Base-by-base conservation (phyloP, 306 rosid species). In the Citrullus colocynthis region DNA sequence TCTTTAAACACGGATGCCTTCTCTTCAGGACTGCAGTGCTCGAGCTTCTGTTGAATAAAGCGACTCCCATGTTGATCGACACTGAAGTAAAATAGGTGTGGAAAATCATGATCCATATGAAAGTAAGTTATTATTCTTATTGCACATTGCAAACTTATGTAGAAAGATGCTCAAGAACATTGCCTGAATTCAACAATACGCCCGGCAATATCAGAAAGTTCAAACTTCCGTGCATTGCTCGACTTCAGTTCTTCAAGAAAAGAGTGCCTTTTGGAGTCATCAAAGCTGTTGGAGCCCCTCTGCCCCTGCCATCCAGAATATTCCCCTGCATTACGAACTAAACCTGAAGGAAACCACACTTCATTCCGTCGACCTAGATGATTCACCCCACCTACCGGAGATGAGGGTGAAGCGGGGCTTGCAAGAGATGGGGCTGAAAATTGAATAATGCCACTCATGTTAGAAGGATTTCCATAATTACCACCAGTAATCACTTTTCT, bases 41-140 rank as follows among this genome's bases (percentile, higher is more conserved):
- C 91, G 59, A 90, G 88, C 86, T 90, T 87, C 83, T 83, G 92
- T 86, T 88, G 92, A 81, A 90, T 90, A 83, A 90, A 88, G 51
- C 96, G 91, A 84, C 96, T 90, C 83, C 96, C 96, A 59, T 90
- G 91, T 81, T 90, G 96, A 80, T 90, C 91, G 76, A 86, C 70
- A 75, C 96, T 90, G 89, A 58, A 66, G 73, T 76, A 13, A 66
- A 72, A 76, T 56, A 82, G 6, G 11, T 69, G 80, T 36, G 17
- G 72, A 75, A 81, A 71, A 42, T 52, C 73, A 80, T 70, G 79
- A 60, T 56, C 32, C 64, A 41, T n/a, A 72, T 21, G 70, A 61
- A 59, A 82, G 59, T 48, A 71, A 48, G 18, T 44, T 71, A 20
- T 44, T 21, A 28, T 48, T 24, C 9, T 7, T 24, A 28, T 28